A percentile compares a stretch with the other conserved stretches of the same genome.
phyloP scores from a whole-genome alignment of 2,329 filamentous ascomycete species.

The Diplocarpon rosae region DNA sequence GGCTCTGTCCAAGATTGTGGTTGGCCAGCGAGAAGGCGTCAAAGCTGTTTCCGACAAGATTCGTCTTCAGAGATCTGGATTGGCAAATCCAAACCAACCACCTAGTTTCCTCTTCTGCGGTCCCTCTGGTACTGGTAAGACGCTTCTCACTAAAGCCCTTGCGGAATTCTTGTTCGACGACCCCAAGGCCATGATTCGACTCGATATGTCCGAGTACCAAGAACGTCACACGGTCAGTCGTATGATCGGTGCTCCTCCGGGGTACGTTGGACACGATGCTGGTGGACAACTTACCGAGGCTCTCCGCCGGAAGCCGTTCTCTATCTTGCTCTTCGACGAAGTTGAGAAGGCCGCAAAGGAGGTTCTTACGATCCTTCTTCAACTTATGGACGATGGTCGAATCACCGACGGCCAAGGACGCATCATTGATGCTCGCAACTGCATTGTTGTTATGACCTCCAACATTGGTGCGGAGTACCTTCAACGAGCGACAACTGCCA shows the following conservation, averaged over 20 bases:
- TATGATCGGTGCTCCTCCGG: conserved; percentile 95
- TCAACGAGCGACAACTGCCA: conserved; percentile 62
- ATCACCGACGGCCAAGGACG: conserved; percentile 97
- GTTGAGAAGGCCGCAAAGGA: conserved; percentile 99
- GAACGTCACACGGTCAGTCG: conserved; percentile 89
- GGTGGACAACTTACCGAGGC: conserved; percentile 94
- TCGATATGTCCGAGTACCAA: conserved; percentile 99
- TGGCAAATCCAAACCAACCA: conserved; percentile 91
- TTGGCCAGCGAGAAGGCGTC: conserved; percentile 92
- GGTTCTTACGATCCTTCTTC: conserved; percentile 89
- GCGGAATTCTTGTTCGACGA: conserved; percentile 98
- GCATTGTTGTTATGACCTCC: conserved; percentile 98
- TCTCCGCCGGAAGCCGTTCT: conserved; percentile 89
- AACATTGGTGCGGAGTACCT: conserved; percentile 94
- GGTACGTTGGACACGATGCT: conserved; percentile 92
- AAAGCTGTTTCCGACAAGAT: conserved; percentile 91
- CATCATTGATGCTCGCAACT: conserved; percentile 91
- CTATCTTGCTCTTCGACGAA: conserved; percentile 94
- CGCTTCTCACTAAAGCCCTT: conserved; percentile 87
- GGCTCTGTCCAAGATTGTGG: conserved; percentile 69
- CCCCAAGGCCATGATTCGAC: conserved; percentile 92
- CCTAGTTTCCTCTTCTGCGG: conserved; percentile 98
- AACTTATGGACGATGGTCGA: conserved; percentile 97
- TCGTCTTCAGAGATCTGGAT: conserved; percentile 83
- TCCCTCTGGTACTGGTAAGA: conserved; percentile 97